phyloP scores from a whole-genome alignment of 176 grass and related monocot genomes.

The Leersia perrieri region DNA sequence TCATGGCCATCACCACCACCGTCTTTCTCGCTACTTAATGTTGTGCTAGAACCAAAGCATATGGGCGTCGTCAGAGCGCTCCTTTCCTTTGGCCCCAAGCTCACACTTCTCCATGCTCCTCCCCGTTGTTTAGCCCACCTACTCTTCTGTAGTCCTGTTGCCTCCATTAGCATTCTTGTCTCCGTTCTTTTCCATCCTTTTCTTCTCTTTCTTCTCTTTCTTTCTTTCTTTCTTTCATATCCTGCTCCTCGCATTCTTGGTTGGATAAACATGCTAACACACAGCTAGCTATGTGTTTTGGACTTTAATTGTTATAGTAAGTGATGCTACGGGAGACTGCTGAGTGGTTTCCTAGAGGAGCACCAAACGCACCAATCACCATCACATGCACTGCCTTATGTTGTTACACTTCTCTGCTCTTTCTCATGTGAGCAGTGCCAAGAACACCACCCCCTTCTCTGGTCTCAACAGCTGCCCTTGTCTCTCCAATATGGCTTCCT shows the following conservation, averaged over 20 bases:
- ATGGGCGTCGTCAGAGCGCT: slow-evolving; percentile 44
- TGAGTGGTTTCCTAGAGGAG: slow-evolving; percentile 46
- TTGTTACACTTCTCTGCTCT: slow-evolving; percentile 31
- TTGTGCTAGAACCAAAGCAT: slow-evolving; percentile 53
- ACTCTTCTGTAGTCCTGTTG: slow-evolving; percentile 45
- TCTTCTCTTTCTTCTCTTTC: not conserved
- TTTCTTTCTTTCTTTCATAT: slow-evolving; percentile 15
- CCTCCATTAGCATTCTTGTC: slow-evolving; percentile 38
- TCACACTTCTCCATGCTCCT: slow-evolving; percentile 54
- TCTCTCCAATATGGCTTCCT: slow-evolving; percentile 39
- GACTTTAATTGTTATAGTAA: slow-evolving; percentile 44
- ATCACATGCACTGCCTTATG: slow-evolving; percentile 56
- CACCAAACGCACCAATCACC: slow-evolving; percentile 25
- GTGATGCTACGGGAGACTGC: slow-evolving; percentile 35
- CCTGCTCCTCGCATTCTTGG: slow-evolving; percentile 35
- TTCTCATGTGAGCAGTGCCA: slow-evolving; percentile 41
- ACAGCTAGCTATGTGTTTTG: slow-evolving; percentile 40
- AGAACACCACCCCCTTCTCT: slow-evolving; percentile 18
- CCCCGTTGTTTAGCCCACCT: slow-evolving; percentile 32
- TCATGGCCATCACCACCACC: slow-evolving; percentile 39
- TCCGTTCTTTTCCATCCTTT: slow-evolving; percentile 33
- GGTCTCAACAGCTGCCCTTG: slow-evolving; percentile 37
- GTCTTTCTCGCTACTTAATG: slow-evolving; percentile 39
- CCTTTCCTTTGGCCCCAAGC: slow-evolving; percentile 60
- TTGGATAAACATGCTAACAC: slow-evolving; percentile 39